A percentile compares a stretch with the other conserved stretches of the same genome.
Conservation (phyloP, 176 grass and related monocot species). For the Saccharum officinarum region DNA sequence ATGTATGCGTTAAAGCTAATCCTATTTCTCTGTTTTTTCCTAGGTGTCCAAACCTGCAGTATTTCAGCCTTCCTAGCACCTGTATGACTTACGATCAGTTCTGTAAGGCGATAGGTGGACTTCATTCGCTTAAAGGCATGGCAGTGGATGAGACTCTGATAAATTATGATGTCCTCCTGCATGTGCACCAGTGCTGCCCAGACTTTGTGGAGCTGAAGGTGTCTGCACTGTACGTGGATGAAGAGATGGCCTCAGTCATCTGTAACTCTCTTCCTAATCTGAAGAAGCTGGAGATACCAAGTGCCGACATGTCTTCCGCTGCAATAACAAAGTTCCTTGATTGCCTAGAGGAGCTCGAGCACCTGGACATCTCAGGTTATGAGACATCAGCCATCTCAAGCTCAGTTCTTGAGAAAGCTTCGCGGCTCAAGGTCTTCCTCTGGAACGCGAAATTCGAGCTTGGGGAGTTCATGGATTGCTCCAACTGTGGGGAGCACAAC, state of each 20-base stretch:
- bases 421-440: slow-evolving; percentile 52
- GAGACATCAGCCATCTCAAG: slow-evolving; percentile 53
- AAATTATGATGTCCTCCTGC: slow-evolving; percentile 41
- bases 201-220: slow-evolving; percentile 51
- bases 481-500: slow-evolving; percentile 41
- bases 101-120: slow-evolving; percentile 34
- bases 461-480: slow-evolving; percentile 62
- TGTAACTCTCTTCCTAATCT: slow-evolving; percentile 52
- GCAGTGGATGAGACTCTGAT: slow-evolving; percentile 60
- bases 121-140: slow-evolving; percentile 64
- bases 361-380: slow-evolving; percentile 75
- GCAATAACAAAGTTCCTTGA: slow-evolving; percentile 62
- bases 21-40: background rate
- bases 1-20: slow-evolving; percentile 16
- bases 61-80: slow-evolving; percentile 57
- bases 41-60: slow-evolving; percentile 51
- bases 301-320: slow-evolving; percentile 31
- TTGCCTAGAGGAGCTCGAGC: slow-evolving; percentile 55
- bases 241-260: slow-evolving; percentile 57
- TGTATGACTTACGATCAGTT: slow-evolving; percentile 42
- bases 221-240: slow-evolving; percentile 51
- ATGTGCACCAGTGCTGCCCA: slow-evolving; percentile 49
- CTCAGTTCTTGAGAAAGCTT: slow-evolving; percentile 51
- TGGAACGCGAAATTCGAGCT: slow-evolving; percentile 71
- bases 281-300: slow-evolving; percentile 68